Evolutionary conservation across 345 rosid species (phyloP).

Genomic region (Salix koriyanagi): DNA sequence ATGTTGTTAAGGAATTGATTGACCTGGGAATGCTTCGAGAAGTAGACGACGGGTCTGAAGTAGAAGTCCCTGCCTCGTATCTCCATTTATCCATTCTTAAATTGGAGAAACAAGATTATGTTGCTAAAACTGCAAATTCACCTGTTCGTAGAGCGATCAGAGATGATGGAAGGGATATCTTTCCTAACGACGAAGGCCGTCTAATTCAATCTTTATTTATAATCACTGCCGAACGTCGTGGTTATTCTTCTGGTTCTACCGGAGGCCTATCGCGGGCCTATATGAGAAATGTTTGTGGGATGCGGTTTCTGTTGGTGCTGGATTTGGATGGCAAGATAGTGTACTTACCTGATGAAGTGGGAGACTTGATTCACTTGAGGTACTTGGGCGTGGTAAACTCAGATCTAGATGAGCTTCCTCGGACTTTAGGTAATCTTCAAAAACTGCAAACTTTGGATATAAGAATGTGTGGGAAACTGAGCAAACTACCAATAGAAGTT

Average conservation of each 20-base stretch:
- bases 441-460: conserved; percentile 15
- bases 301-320: conserved; percentile 14
- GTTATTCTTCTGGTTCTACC: neutral
- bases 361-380: conserved; percentile 13
- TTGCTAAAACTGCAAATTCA: too few species aligned
- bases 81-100: too few species aligned
- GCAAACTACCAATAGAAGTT: neutral
- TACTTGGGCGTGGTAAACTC: conserved; percentile 10
- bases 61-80: neutral
- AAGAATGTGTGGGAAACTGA: neutral
- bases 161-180: too few species aligned
- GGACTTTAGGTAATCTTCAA: conserved; percentile 9
- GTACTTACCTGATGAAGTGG: conserved; percentile 10
- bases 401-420: conserved; percentile 7
- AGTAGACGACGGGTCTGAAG: neutral
- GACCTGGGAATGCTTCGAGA: conserved; percentile 2
- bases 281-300: conserved; percentile 7
- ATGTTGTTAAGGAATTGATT: neutral
- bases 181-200: too few species aligned
- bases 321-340: conserved; percentile 3
- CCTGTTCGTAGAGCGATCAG: too few species aligned
- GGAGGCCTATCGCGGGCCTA: conserved; percentile 7
- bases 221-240: too few species aligned
- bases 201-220: too few species aligned
- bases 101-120: too few species aligned